Percentiles rank a stretch among this genome's conserved stretches.
phyloP scores from a whole-genome alignment of 2,329 filamentous ascomycete genomes.

The Pseudonectria foliicola region DNA sequence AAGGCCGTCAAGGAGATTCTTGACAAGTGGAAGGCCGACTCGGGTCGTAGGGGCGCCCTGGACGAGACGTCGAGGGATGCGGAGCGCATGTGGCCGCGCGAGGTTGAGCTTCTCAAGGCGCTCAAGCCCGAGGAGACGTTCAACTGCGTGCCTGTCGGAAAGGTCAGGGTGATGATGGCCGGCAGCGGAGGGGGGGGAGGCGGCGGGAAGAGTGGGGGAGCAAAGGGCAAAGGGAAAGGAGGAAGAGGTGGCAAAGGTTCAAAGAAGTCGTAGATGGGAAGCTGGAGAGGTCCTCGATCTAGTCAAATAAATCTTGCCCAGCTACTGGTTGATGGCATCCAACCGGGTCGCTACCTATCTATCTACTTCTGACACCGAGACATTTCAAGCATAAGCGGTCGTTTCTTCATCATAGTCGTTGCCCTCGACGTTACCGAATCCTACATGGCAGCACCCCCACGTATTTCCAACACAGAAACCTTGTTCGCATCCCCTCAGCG shows the following conservation, averaged over 20 bases:
- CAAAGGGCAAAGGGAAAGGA: conserved; percentile 20
- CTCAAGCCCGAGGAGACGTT: conserved; percentile 78
- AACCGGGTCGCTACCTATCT: background rate
- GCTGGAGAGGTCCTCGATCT: no score
- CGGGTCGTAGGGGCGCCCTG: conserved; percentile 48
- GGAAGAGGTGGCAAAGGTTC: conserved; percentile 35
- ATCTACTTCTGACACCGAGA: no score
- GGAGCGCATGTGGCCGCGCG: conserved; percentile 76
- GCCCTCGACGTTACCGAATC: no score
- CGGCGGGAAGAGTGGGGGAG: conserved; percentile 31
- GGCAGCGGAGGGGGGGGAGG: conserved; percentile 43
- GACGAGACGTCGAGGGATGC: conserved; percentile 55
- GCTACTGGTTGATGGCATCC: no score
- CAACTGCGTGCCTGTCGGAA: conserved; percentile 72
- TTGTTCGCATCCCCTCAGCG: conserved; percentile 11
- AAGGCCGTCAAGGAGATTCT: conserved; percentile 89
- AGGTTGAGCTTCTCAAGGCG: conserved; percentile 75
- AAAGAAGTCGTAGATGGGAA: conserved; percentile 28
- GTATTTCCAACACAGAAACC: background rate
- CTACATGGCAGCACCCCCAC: background rate
- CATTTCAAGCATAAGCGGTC: conserved; percentile 6
- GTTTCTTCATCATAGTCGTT: conserved; percentile 3
- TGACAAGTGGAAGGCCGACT: conserved; percentile 67
- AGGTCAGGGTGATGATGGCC: conserved; percentile 70
- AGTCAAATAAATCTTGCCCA: background rate